Evolutionary conservation across 1,284 basidiomycete genomes (phyloP).

Genomic region (Pulchroboletus neoregius): DNA sequence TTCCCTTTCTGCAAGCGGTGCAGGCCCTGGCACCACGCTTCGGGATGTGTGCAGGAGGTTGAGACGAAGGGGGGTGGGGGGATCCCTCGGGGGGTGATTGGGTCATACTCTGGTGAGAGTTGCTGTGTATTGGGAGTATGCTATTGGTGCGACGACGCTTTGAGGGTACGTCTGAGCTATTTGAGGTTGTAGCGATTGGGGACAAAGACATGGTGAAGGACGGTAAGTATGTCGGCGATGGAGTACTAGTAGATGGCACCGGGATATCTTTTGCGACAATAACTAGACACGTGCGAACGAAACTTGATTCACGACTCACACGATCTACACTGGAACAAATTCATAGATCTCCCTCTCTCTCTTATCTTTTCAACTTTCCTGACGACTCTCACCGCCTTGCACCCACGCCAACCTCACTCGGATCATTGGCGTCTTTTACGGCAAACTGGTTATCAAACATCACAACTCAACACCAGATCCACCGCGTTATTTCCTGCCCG

Average conservation of each 20-base stretch:
- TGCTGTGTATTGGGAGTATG: conserved; percentile 14
- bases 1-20: conserved; percentile 82
- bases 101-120: conserved; percentile 23
- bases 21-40: conserved; percentile 78
- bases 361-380: neutral
- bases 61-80: conserved; percentile 16
- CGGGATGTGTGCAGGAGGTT: conserved; percentile 53
- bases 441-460: neutral
- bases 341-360: neutral
- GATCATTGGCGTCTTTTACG: conserved; percentile 3
- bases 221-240: conserved; percentile 12
- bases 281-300: conserved; percentile 20
- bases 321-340: conserved; percentile 9
- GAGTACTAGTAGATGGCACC: neutral
- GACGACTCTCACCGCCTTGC: neutral
- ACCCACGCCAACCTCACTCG: neutral
- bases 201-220: conserved; percentile 35
- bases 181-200: conserved; percentile 32
- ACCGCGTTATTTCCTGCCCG: neutral
- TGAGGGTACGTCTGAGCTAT: conserved; percentile 31
- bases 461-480: neutral
- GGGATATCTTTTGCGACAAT: conserved; percentile 7
- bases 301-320: conserved; percentile 14
- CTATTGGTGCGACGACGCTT: conserved; percentile 37
- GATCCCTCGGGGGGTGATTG: conserved; percentile 25